Percentiles rank a stretch among this genome's conserved stretches.
phyloP scores from a whole-genome alignment of 371 early-diverging fungal genomes.

The Saksenaea oblongispora region DNA sequence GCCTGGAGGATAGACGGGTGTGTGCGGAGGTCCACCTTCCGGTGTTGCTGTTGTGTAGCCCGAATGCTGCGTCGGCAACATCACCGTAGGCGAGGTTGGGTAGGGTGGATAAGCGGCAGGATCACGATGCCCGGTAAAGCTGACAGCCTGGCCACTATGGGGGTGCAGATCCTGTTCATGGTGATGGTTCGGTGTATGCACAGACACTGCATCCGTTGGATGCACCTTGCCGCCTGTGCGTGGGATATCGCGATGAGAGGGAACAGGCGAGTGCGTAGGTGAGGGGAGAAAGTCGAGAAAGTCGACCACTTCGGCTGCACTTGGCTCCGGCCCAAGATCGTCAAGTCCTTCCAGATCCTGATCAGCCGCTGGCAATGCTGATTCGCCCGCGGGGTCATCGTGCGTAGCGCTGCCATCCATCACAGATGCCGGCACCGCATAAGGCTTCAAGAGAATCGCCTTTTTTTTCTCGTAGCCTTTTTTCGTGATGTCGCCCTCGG shows the following conservation, averaged over 20 bases:
- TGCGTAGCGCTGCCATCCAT: slow-evolving; percentile 60
- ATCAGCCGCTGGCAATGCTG: neutral
- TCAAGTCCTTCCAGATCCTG: neutral
- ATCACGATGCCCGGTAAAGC: neutral
- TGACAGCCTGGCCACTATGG: neutral
- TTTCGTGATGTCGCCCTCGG: slow-evolving; percentile 71
- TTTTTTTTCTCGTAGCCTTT: slow-evolving; percentile 72
- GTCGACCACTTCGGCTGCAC: slow-evolving; percentile 55
- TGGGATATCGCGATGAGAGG: neutral
- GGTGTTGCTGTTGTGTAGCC: neutral
- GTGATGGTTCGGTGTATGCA: neutral
- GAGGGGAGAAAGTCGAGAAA: slow-evolving; percentile 53
- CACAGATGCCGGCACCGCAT: slow-evolving; percentile 43
- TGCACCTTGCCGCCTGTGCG: neutral
- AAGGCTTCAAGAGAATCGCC: slow-evolving; percentile 39
- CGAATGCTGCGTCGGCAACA: neutral
- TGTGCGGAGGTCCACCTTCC: neutral
- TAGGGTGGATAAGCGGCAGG: neutral
- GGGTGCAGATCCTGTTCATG: neutral
- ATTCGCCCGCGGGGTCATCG: slow-evolving; percentile 13
- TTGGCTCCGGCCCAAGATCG: slow-evolving; percentile 48
- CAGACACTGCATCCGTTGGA: neutral
- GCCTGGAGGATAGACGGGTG: neutral
- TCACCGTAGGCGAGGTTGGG: neutral
- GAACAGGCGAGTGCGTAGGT: slow-evolving; percentile 44